These are phyloP conservation scores for Pythium apleroticum DNA, from an alignment of 352 stramenopile genomes.

Conservation along the genomic window DNA sequence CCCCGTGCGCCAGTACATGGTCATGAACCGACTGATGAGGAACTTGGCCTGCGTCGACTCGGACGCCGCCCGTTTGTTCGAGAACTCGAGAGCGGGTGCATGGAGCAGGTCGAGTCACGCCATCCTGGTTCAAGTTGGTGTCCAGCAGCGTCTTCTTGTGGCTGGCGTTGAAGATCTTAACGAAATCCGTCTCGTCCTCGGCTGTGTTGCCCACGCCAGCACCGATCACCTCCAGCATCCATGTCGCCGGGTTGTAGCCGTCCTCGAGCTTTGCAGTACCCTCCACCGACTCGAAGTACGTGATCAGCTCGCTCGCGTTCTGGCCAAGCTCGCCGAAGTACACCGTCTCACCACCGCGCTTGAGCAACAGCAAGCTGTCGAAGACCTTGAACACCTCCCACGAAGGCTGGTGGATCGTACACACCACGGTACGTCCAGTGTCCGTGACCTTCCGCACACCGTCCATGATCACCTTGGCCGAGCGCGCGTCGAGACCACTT, in stretches of 20 bases:
- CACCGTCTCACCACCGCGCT: slow-evolving; percentile 29
- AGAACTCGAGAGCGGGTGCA: slow-evolving; percentile 16
- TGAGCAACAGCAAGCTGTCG: slow-evolving; percentile 28
- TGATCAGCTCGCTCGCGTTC: slow-evolving; percentile 28
- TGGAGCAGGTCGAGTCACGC: slow-evolving; percentile 7
- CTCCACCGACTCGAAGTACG: slow-evolving; percentile 58
- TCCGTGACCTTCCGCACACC: slow-evolving; percentile 77
- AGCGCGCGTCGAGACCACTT: slow-evolving; percentile 79
- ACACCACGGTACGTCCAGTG: slow-evolving; percentile 31
- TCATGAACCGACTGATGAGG: slow-evolving; percentile 14
- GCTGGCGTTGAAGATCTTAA: slow-evolving; percentile 13
- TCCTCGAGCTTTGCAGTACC: slow-evolving; percentile 31
- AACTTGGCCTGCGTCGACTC: slow-evolving; percentile 24
- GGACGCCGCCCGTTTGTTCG: slow-evolving; percentile 15
- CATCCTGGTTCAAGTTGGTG: not conserved
- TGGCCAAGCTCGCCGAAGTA: slow-evolving; percentile 29
- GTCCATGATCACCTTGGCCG: slow-evolving; percentile 76
- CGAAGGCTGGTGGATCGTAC: slow-evolving; percentile 33
- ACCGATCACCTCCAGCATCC: slow-evolving; percentile 48
- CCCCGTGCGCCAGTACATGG: slow-evolving; percentile 36
- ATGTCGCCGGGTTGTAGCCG: slow-evolving; percentile 51
- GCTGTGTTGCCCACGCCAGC: slow-evolving; percentile 32
- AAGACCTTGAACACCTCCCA: slow-evolving; percentile 31
- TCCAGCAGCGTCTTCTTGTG: slow-evolving; percentile 10
- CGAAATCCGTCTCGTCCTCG: slow-evolving; percentile 9